A percentile compares a stretch with the other conserved stretches of the same genome.
Evolutionary conservation across 1,284 basidiomycete genomes (phyloP).

Genomic region (Inonotus hispidus): DNA sequence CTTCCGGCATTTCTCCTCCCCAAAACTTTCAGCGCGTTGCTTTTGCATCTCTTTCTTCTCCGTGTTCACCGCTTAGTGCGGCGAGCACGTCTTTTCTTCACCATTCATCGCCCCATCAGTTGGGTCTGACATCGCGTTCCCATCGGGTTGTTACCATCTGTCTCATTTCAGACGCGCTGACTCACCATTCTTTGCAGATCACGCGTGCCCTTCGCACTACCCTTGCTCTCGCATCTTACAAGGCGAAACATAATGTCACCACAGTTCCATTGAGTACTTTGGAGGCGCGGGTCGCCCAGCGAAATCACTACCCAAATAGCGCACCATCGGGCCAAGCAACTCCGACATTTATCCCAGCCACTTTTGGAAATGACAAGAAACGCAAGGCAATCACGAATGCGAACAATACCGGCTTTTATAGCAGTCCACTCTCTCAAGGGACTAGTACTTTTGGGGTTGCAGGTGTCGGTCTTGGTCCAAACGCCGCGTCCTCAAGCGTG

Average conservation of each 20-base stretch:
- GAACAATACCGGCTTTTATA: constrained; percentile 37
- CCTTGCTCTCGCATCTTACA: constrained; percentile 74
- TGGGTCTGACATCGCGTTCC: constrained; percentile 3
- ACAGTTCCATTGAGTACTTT: constrained; percentile 61
- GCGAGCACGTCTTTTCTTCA: neutral
- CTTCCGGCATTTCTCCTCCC: neutral
- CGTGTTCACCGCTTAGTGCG: neutral
- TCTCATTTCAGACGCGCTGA: constrained; percentile 15
- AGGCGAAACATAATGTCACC: constrained; percentile 65
- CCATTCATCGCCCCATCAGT: constrained; percentile 8
- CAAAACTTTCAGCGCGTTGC: neutral
- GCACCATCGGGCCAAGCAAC: constrained; percentile 29
- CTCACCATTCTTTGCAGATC: constrained; percentile 42
- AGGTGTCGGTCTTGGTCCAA: constrained; percentile 18
- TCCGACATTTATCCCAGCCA: neutral
- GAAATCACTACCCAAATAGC: constrained; percentile 40
- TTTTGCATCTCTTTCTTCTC: neutral
- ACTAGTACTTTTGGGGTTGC: constrained; percentile 24
- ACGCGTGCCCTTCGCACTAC: constrained; percentile 71
- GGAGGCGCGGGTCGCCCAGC: constrained; percentile 49
- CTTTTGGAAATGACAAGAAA: constrained; percentile 37
- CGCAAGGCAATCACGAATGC: constrained; percentile 37
- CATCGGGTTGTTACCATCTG: constrained; percentile 10
- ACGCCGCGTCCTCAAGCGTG: constrained; percentile 27
- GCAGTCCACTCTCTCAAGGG: constrained; percentile 41